phyloP scores from a whole-genome alignment of 345 rosid species.

The Pistacia vera region DNA sequence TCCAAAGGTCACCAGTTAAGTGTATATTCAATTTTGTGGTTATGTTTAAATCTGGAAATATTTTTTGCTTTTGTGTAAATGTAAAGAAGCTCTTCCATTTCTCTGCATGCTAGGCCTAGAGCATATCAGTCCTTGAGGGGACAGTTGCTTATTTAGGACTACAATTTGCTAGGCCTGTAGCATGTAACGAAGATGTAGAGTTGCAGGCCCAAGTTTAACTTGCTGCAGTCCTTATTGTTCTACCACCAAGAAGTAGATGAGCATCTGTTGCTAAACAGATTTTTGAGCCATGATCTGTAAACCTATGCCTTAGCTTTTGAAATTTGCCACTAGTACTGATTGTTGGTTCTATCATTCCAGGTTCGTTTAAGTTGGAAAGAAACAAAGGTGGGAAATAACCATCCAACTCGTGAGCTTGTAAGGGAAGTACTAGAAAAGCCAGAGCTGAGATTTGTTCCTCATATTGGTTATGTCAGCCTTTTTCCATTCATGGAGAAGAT shows the following conservation, averaged over 20 bases:
- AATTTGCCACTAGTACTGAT: constrained; percentile 14
- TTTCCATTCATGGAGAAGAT: constrained; percentile 86
- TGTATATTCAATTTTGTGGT: background rate
- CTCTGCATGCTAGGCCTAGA: background rate
- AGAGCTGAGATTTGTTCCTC: constrained; percentile 76
- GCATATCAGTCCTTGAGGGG: background rate
- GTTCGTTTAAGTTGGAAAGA: constrained; percentile 85
- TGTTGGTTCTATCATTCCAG: constrained; percentile 38
- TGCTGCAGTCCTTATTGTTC: background rate
- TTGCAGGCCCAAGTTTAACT: background rate
- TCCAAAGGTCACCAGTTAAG: background rate
- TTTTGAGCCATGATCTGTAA: background rate
- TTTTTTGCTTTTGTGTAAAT: too few relatives aligned
- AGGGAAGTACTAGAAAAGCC: constrained; percentile 76
- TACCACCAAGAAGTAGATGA: background rate
- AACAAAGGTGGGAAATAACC: constrained; percentile 38
- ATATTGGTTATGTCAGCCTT: constrained; percentile 91
- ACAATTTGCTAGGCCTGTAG: background rate
- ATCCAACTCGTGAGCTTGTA: constrained; percentile 62
- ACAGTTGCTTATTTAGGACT: too few relatives aligned
- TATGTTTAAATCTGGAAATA: background rate
- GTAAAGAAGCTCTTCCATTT: background rate
- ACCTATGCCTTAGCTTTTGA: background rate
- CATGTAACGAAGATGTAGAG: background rate
- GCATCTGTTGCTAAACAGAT: background rate